A percentile compares a stretch with the other conserved stretches of the same genome.
Conservation (phyloP, 2,329 filamentous ascomycete genomes). For the Aspergillus pseudoterreus region DNA sequence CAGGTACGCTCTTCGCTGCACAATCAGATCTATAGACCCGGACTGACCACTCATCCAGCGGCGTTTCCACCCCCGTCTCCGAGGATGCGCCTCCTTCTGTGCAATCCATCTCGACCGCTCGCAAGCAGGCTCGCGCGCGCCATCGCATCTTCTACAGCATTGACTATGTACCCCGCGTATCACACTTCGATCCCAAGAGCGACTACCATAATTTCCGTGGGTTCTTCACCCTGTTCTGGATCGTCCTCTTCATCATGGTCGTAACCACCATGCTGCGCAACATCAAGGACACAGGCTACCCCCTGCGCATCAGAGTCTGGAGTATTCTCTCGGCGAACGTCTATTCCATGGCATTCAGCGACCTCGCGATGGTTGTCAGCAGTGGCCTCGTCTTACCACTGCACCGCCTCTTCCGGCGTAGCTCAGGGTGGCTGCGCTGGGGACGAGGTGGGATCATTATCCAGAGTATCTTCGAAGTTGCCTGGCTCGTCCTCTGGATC, state of each 20-base stretch:
- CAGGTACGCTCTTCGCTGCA: slow-evolving; percentile 26
- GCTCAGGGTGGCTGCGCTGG: slow-evolving; percentile 64
- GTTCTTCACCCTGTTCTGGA: slow-evolving; percentile 98
- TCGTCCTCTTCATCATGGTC: slow-evolving; percentile 93
- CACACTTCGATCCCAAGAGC: slow-evolving; percentile 89
- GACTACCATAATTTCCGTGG: slow-evolving; percentile 93
- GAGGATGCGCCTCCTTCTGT: slow-evolving; percentile 90
- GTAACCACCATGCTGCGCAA: slow-evolving; percentile 91
- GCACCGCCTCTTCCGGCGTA: slow-evolving; percentile 63
- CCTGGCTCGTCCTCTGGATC: slow-evolving; percentile 82
- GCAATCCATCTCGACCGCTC: slow-evolving; percentile 77
- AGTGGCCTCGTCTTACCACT: slow-evolving; percentile 70
- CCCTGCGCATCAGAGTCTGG: slow-evolving; percentile 84
- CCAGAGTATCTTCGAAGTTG: slow-evolving; percentile 75
- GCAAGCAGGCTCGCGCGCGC: slow-evolving; percentile 77
- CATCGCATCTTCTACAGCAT: slow-evolving; percentile 88
- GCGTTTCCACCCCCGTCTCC: slow-evolving; percentile 77
- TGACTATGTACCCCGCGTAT: slow-evolving; percentile 84
- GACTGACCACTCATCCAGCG: slow-evolving; percentile 50
- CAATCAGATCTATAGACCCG: background rate
- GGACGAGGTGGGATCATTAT: slow-evolving; percentile 70
- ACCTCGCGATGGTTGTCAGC: slow-evolving; percentile 77
- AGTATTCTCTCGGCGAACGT: slow-evolving; percentile 81
- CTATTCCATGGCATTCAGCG: slow-evolving; percentile 78
- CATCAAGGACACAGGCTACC: slow-evolving; percentile 87